Base-by-base conservation (phyloP, 2,329 filamentous ascomycete species). In the Ceratocystis cubensis region DNA sequence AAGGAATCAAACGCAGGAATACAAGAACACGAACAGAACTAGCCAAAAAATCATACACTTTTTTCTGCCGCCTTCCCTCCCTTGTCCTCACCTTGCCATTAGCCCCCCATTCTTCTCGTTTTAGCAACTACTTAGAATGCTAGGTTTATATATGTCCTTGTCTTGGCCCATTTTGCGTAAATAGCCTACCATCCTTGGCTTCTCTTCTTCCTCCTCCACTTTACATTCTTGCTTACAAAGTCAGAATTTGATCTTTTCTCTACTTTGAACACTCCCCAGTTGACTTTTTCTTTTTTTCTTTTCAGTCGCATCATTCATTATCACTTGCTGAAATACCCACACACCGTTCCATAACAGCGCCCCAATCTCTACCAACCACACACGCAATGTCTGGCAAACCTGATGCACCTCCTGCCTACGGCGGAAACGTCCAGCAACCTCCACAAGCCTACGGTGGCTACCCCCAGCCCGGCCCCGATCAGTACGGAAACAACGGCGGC, bases 401-500 rank as follows among this genome's bases (percentile, higher is more conserved):
- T 30, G 53, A 63, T 13, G 74, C 78, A 44, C 81, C 81, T 65
- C 81, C 80, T 30, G 77, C 79, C 56, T 82, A 82, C 73, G 74
- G 74, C 69, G 73, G 72, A 64, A 72, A 73, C 28, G 74, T 75
- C 45, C 72, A 75, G 67, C 71, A 74, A 59, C 75, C 80, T 44
- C 78, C 79, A 69, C 74, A 76, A 15, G 75, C 80, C 0, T 81
- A 82, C 70, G 73, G 76, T 61, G 75, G 77, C 41, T 77, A 79
- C 69, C 73, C 74, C 73, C 65, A 73, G 73, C 61, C 71, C 73
- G 8, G 33, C 57, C 64, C 65, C 63, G 59, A 66, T 28, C 56
- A 69, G 56, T 59, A 59, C 56, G 56, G 28, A 28, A 61, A 65
- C 33, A 33, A 22, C 15, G 25, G 37, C 56, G 46, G 61, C 5